Evolutionary conservation across 331 rosid species (phyloP).

Genomic region (Malus hybrid): DNA sequence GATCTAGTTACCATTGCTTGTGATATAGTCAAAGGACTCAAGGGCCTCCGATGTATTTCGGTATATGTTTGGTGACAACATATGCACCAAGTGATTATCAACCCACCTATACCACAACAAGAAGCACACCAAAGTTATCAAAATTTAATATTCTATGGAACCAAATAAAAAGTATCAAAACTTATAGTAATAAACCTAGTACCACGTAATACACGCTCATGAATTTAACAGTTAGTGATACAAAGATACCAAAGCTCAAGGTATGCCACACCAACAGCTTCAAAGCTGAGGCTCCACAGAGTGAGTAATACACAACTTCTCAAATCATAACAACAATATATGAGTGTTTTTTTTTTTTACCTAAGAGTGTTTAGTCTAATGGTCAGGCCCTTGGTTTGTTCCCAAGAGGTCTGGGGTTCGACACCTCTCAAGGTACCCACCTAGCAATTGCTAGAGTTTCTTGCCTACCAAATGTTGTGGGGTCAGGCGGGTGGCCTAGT

Average conservation of each 20-base stretch:
- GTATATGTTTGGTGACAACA: slow-evolving; percentile 83
- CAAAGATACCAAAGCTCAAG: background rate
- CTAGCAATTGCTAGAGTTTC: too few relatives aligned
- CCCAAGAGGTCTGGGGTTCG: too few relatives aligned
- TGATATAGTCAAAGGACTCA: slow-evolving; percentile 83
- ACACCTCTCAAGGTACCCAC: too few relatives aligned
- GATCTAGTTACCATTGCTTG: slow-evolving; percentile 59
- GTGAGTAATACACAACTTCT: background rate
- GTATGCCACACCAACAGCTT: background rate
- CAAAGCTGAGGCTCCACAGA: background rate
- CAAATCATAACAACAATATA: background rate
- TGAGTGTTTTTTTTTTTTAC: background rate
- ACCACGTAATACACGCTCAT: background rate
- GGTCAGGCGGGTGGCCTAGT: too few relatives aligned
- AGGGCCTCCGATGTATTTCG: slow-evolving; percentile 86
- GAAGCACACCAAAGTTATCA: background rate
- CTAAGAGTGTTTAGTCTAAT: too few relatives aligned
- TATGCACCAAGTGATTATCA: slow-evolving; percentile 84
- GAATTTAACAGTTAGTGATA: background rate
- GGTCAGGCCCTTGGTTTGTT: too few relatives aligned
- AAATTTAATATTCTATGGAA: background rate
- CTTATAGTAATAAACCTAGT: too few relatives aligned
- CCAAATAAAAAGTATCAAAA: background rate
- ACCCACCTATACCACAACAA: slow-evolving; percentile 66
- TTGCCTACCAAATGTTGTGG: too few relatives aligned